phyloP scores from a whole-genome alignment of 768 basidiomycete genomes.

The Lactarius evosmus region DNA sequence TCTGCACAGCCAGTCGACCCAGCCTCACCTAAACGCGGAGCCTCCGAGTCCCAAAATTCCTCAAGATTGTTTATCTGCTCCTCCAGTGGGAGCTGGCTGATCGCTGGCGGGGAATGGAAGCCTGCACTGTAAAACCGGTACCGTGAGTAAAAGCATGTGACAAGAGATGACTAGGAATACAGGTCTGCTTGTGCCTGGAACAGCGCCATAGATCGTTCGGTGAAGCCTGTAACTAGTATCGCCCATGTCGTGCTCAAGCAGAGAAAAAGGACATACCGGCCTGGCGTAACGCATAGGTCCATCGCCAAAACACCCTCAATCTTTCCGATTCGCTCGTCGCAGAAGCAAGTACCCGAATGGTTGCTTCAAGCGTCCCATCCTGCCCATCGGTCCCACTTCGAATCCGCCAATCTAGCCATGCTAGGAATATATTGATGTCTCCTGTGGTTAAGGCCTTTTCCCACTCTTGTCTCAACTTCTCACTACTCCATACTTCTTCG shows the following conservation, averaged over 20 bases:
- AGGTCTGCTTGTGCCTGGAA: slow-evolving; percentile 84
- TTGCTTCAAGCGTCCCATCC: slow-evolving; percentile 52
- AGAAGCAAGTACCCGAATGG: slow-evolving; percentile 43
- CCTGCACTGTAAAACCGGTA: slow-evolving; percentile 40
- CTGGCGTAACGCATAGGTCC: slow-evolving; percentile 55
- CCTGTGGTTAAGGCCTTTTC: slow-evolving; percentile 54
- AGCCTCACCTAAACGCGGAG: slow-evolving; percentile 68
- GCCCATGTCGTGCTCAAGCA: background rate
- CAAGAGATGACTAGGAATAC: slow-evolving; percentile 42
- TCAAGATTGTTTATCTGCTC: slow-evolving; percentile 58
- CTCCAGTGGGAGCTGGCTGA: slow-evolving; percentile 44
- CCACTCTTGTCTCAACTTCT: slow-evolving; percentile 62
- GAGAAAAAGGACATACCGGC: slow-evolving; percentile 51
- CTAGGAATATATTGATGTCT: slow-evolving; percentile 63
- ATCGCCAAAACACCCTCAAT: slow-evolving; percentile 69
- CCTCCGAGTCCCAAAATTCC: slow-evolving; percentile 83
- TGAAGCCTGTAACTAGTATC: slow-evolving; percentile 48
- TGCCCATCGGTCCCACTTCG: slow-evolving; percentile 47
- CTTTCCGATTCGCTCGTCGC: slow-evolving; percentile 48
- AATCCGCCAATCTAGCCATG: slow-evolving; percentile 78
- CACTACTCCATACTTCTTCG: slow-evolving; percentile 65
- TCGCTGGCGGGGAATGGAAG: slow-evolving; percentile 52
- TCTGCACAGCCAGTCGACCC: slow-evolving; percentile 64
- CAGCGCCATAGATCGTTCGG: slow-evolving; percentile 70
- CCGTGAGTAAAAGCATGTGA: background rate